phyloP scores from a whole-genome alignment of 108 stramenopile genomes.

The Bacterosira constricta region DNA sequence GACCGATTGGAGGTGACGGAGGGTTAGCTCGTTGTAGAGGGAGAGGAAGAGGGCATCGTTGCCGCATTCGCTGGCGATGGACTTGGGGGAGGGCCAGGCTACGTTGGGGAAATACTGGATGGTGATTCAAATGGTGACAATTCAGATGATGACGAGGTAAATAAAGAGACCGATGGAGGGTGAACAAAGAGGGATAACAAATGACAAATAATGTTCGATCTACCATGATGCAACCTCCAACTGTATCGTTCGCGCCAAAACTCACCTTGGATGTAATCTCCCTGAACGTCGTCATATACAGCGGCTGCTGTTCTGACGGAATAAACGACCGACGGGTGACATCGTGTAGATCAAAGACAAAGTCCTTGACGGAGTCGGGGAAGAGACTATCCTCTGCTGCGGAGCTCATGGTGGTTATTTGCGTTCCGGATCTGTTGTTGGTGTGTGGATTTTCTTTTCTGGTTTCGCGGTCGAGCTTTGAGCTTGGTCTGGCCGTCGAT shows the following conservation, averaged over 20 bases:
- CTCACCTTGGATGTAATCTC: slow-evolving; percentile 74
- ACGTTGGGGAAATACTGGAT: slow-evolving; percentile 81
- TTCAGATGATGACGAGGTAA: slow-evolving; percentile 3
- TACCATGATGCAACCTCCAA: no score
- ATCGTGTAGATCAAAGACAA: slow-evolving; percentile 93
- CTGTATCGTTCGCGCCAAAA: neutral
- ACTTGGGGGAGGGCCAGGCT: slow-evolving; percentile 85
- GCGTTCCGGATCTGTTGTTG: no score
- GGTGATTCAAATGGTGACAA: no score
- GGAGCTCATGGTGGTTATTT: no score
- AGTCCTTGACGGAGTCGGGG: slow-evolving; percentile 85
- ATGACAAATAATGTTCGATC: no score
- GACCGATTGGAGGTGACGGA: slow-evolving; percentile 85
- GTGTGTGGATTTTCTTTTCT: no score
- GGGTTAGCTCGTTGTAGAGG: slow-evolving; percentile 84
- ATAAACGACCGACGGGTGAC: slow-evolving; percentile 75
- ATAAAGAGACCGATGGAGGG: neutral
- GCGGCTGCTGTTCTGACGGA: slow-evolving; percentile 67
- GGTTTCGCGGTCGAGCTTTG: no score
- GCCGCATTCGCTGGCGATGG: slow-evolving; percentile 84
- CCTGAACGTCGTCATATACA: slow-evolving; percentile 66
- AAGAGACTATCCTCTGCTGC: no score
- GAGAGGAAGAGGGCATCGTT: slow-evolving; percentile 85
- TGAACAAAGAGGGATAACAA: slow-evolving; percentile 3
- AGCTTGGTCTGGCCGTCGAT: no score